Evolutionary conservation across 2,329 filamentous ascomycete genomes (phyloP).

Genomic region (Colletotrichum liaoningense): DNA sequence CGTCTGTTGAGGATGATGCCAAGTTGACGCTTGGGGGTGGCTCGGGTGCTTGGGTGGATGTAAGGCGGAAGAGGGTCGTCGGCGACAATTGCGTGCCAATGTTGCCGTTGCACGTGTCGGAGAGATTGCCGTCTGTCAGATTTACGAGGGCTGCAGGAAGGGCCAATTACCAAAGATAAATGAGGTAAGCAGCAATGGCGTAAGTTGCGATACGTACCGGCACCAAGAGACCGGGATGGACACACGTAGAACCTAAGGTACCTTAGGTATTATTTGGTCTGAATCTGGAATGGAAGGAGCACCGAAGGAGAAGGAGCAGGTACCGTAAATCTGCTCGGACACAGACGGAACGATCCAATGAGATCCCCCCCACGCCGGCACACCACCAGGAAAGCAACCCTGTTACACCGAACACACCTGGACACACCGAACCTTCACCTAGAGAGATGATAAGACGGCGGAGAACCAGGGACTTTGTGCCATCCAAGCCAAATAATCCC

Average conservation of each 20-base stretch:
- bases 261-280: no score
- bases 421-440: background rate
- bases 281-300: background rate
- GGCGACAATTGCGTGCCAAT: slow-evolving; percentile 22
- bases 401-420: background rate
- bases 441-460: background rate
- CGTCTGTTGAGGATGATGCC: background rate
- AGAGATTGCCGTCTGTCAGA: slow-evolving; percentile 16
- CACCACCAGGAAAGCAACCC: background rate
- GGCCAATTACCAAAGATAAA: background rate
- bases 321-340: slow-evolving; percentile 21
- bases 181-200: background rate
- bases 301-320: slow-evolving; percentile 7
- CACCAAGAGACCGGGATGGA: background rate
- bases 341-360: background rate
- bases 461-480: background rate
- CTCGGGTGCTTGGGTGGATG: background rate
- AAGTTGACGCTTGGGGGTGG: background rate
- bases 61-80: background rate
- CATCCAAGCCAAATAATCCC: background rate
- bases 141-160: slow-evolving; percentile 34
- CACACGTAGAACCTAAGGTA: no score
- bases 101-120: slow-evolving; percentile 23
- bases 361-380: background rate
- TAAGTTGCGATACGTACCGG: background rate